Evolutionary conservation across 2,329 filamentous ascomycete genomes (phyloP).

Genomic region (Hypoxylon sp.): DNA sequence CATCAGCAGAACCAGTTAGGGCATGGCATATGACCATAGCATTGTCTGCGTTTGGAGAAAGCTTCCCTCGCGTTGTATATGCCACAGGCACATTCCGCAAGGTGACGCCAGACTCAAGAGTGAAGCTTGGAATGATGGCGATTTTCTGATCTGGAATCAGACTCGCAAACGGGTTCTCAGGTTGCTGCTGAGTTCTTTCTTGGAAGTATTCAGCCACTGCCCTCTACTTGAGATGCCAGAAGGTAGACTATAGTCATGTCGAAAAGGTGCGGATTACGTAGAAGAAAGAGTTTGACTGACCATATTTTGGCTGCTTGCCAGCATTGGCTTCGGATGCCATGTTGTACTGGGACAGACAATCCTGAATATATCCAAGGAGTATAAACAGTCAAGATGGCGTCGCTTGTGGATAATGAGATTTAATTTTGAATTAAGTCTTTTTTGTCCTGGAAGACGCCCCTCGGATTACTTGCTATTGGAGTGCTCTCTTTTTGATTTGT

Average conservation of each 20-base stretch:
- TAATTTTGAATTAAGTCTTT: too few species aligned
- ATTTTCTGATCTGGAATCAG: conserved; percentile 91
- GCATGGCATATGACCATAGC: conserved; percentile 85
- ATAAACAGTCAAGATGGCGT: conserved; percentile 15
- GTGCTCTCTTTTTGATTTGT: conserved; percentile 11
- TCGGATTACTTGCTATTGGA: conserved; percentile 10
- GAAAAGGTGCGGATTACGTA: conserved; percentile 6
- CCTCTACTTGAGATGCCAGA: conserved; percentile 50
- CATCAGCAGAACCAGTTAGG: conserved; percentile 86
- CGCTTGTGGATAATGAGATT: background rate
- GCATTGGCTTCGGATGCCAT: conserved; percentile 45
- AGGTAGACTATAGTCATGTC: conserved; percentile 2
- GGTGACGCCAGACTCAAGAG: conserved; percentile 89
- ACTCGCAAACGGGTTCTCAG: conserved; percentile 89
- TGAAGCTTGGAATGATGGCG: conserved; percentile 88
- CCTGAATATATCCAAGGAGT: conserved; percentile 4
- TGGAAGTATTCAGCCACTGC: conserved; percentile 72
- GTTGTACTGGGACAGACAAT: conserved; percentile 19
- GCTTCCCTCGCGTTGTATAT: conserved; percentile 73
- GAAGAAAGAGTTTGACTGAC: conserved; percentile 48
- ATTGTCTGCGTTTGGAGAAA: conserved; percentile 72
- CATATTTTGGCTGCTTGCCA: conserved; percentile 48
- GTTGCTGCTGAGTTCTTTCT: conserved; percentile 76
- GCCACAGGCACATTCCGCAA: conserved; percentile 81
- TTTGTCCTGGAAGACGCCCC: conserved; percentile 1